A percentile compares a stretch with the other conserved stretches of the same genome.
These are phyloP conservation scores for Neoscytalidium dimidiatum DNA, from an alignment of 2,329 filamentous ascomycete genomes.

Conservation along the genomic window DNA sequence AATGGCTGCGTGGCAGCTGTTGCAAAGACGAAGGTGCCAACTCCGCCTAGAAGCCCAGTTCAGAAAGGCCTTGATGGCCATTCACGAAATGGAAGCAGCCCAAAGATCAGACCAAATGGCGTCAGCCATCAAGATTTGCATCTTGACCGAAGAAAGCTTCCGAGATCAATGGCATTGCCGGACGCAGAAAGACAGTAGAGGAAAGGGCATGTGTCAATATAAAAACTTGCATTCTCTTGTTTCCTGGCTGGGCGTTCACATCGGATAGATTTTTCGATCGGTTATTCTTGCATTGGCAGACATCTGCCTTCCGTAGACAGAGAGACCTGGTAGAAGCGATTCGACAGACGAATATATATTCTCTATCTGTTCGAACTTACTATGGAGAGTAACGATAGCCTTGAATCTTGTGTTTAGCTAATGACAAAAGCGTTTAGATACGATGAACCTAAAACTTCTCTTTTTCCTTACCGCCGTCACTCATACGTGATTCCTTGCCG, in stretches of 20 bases:
- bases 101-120: slow-evolving; percentile 33
- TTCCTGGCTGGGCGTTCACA: not conserved
- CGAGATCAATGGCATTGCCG: slow-evolving; percentile 26
- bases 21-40: slow-evolving; percentile 15
- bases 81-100: slow-evolving; percentile 23
- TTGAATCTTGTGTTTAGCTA: no score
- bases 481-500: no score
- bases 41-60: slow-evolving; percentile 14
- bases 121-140: slow-evolving; percentile 38
- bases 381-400: no score
- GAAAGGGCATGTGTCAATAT: not conserved
- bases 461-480: no score
- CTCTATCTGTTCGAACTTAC: no score
- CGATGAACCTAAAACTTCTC: no score
- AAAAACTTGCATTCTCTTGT: not conserved
- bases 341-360: not conserved
- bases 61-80: slow-evolving; percentile 2
- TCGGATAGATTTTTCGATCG: not conserved
- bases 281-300: not conserved
- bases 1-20: slow-evolving; percentile 23
- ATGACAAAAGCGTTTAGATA: no score
- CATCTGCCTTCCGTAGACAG: not conserved
- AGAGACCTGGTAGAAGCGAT: not conserved
- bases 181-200: slow-evolving; percentile 24
- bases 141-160: slow-evolving; percentile 38